phyloP scores from a whole-genome alignment of 2,329 filamentous ascomycete species.

The Aspergillus brasiliensis region DNA sequence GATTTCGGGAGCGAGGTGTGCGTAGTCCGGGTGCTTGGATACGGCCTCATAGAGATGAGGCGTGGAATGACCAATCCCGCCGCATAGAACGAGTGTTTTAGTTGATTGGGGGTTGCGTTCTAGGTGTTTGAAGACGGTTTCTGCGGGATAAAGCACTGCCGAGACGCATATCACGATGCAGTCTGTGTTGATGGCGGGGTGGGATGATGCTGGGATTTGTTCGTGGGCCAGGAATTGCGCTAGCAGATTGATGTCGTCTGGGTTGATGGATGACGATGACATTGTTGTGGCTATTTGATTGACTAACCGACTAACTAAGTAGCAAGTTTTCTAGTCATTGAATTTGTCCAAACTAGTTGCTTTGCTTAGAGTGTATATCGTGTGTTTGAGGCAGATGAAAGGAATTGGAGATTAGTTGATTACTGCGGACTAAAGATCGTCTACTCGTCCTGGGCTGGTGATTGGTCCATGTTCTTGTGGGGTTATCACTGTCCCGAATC shows the following conservation, averaged over 20 bases:
- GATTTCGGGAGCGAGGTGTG: conserved; percentile 33
- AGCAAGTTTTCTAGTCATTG: too few species aligned
- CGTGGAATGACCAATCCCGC: conserved; percentile 52
- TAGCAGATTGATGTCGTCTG: conserved; percentile 33
- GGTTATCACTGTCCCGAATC: too few species aligned
- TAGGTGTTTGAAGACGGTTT: conserved; percentile 38
- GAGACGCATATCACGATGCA: conserved; percentile 47
- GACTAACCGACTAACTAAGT: too few species aligned
- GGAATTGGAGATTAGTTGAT: too few species aligned
- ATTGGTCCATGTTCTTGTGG: too few species aligned
- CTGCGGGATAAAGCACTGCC: conserved; percentile 40
- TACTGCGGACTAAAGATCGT: too few species aligned
- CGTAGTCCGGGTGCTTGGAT: conserved; percentile 28
- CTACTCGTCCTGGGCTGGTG: too few species aligned
- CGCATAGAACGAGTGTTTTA: conserved; percentile 45
- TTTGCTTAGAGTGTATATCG: too few species aligned
- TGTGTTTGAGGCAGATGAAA: too few species aligned
- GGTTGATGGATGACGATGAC: background rate
- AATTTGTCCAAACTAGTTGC: too few species aligned
- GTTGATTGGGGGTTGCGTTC: conserved; percentile 32
- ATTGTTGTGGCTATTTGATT: too few species aligned
- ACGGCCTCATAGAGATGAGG: conserved; percentile 46
- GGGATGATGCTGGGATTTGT: conserved; percentile 21
- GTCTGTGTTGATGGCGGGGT: conserved; percentile 29
- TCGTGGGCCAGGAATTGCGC: conserved; percentile 32